phyloP scores from a whole-genome alignment of 2,329 filamentous ascomycete genomes.

The Trichoderma afroharzianum region DNA sequence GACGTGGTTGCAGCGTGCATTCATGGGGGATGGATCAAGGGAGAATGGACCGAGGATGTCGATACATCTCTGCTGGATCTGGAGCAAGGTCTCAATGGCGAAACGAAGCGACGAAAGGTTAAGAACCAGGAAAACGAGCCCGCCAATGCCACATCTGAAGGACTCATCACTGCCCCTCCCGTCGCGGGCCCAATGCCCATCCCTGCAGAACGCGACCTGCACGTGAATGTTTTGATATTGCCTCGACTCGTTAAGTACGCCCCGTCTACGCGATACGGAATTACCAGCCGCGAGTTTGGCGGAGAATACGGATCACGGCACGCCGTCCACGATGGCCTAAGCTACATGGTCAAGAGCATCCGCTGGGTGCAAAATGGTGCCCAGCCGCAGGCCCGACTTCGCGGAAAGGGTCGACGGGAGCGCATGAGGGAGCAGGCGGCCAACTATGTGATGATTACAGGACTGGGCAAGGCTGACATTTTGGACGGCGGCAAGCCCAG shows the following conservation, averaged over 20 bases:
- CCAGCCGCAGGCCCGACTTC: conserved; percentile 52
- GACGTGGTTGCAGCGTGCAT: conserved; percentile 91
- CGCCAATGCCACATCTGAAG: conserved; percentile 37
- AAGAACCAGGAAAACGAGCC: conserved; percentile 29
- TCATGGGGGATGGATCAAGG: conserved; percentile 86
- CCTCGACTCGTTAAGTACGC: conserved; percentile 75
- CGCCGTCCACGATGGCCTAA: conserved; percentile 74
- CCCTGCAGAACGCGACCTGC: conserved; percentile 69
- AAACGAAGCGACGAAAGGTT: conserved; percentile 31
- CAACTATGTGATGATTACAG: conserved; percentile 31
- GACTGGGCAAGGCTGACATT: conserved; percentile 23
- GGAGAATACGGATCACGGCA: conserved; percentile 44
- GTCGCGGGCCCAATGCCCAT: conserved; percentile 59
- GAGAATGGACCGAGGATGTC: conserved; percentile 78
- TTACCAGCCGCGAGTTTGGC: conserved; percentile 78
- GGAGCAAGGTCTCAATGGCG: conserved; percentile 32
- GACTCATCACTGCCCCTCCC: conserved; percentile 52
- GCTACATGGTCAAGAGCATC: conserved; percentile 77
- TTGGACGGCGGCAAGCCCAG: conserved; percentile 20
- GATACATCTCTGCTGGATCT: conserved; percentile 65
- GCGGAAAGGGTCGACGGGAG: conserved; percentile 54
- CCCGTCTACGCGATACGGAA: conserved; percentile 70
- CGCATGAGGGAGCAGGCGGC: conserved; percentile 53
- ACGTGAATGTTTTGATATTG: conserved; percentile 81
- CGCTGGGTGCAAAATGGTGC: conserved; percentile 81